A percentile compares a stretch with the other conserved stretches of the same genome.
Conservation (phyloP, 768 basidiomycete species). For the Solioccasus polychromus region DNA sequence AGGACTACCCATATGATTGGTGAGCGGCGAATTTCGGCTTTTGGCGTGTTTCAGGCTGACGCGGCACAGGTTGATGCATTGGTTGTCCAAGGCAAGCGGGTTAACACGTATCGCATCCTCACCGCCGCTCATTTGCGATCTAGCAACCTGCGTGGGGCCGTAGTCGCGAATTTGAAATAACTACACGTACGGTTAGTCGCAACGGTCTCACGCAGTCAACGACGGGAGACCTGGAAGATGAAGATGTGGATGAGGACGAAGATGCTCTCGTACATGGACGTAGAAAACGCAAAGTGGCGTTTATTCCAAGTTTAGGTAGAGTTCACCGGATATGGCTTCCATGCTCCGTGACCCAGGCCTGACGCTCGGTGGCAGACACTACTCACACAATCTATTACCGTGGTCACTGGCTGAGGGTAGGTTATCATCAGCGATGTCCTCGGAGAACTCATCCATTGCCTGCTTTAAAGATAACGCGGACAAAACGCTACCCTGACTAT, state of each 20-base stretch:
- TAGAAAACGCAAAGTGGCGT: conserved; percentile 74
- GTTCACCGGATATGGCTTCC: conserved; percentile 16
- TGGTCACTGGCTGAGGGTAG: conserved; percentile 82
- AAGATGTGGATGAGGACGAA: conserved; percentile 64
- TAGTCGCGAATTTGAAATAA: conserved; percentile 87
- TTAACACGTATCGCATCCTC: conserved; percentile 4
- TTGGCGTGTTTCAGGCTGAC: conserved; percentile 1
- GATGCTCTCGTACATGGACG: conserved; percentile 62
- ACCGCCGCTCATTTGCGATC: conserved; percentile 14
- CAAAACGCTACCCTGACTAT: conserved; percentile 73
- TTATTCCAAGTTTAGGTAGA: conserved; percentile 81
- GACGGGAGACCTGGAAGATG: conserved; percentile 75
- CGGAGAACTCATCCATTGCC: conserved; percentile 19
- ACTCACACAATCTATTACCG: conserved; percentile 89
- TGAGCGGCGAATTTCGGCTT: conserved; percentile 26
- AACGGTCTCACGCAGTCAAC: conserved; percentile 64
- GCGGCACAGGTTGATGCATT: conserved; percentile 73
- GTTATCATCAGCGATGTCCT: conserved; percentile 24
- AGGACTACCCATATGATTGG: conserved; percentile 88
- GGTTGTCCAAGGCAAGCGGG: conserved; percentile 69
- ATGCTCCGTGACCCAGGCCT: conserved; percentile 11
- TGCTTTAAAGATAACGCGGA: conserved; percentile 65
- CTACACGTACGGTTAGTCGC: conserved; percentile 69
- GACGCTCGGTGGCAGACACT: conserved; percentile 51
- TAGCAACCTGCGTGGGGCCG: conserved; percentile 91